A percentile compares a stretch with the other conserved stretches of the same genome.
phyloP scores from a whole-genome alignment of 495 filamentous ascomycete species.

The Xylaria nigripes region DNA sequence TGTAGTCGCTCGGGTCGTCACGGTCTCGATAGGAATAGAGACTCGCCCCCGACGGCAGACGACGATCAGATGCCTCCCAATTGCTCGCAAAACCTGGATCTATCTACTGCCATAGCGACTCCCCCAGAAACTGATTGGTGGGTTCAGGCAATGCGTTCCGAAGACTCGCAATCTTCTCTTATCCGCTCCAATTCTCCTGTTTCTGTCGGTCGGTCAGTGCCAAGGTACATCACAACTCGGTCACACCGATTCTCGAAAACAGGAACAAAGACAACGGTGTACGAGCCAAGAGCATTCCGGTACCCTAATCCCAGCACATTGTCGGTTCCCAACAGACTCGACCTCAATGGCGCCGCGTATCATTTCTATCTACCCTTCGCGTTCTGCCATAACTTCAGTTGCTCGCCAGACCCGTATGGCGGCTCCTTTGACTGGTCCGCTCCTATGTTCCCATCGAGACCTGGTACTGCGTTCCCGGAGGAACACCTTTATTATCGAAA shows the following conservation, averaged over 20 bases:
- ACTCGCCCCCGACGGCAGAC: constrained; percentile 16
- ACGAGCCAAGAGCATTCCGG: not conserved
- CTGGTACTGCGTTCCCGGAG: not conserved
- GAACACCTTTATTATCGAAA: not conserved
- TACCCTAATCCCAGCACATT: not conserved
- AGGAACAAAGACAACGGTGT: constrained; percentile 3
- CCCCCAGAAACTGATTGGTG: constrained; percentile 12
- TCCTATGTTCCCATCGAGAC: not conserved
- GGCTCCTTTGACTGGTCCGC: not conserved
- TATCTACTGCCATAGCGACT: not conserved
- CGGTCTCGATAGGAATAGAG: constrained; percentile 23
- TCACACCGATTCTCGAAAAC: not conserved
- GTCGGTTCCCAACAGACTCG: not conserved
- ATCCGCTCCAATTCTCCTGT: constrained; percentile 9
- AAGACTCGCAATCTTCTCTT: not conserved
- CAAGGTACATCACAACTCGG: constrained; percentile 1
- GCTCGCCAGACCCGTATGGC: not conserved
- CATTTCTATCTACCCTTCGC: constrained; percentile 11
- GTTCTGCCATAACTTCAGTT: constrained; percentile 1
- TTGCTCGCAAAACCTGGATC: constrained; percentile 1
- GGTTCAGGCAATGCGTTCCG: constrained; percentile 4
- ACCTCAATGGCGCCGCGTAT: constrained; percentile 1
- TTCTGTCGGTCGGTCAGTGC: constrained; percentile 13
- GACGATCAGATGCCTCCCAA: constrained; percentile 7
- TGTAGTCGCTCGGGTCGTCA: constrained; percentile 8